Conservation (phyloP, 495 filamentous ascomycete species). For the Penicillium desertorum region DNA sequence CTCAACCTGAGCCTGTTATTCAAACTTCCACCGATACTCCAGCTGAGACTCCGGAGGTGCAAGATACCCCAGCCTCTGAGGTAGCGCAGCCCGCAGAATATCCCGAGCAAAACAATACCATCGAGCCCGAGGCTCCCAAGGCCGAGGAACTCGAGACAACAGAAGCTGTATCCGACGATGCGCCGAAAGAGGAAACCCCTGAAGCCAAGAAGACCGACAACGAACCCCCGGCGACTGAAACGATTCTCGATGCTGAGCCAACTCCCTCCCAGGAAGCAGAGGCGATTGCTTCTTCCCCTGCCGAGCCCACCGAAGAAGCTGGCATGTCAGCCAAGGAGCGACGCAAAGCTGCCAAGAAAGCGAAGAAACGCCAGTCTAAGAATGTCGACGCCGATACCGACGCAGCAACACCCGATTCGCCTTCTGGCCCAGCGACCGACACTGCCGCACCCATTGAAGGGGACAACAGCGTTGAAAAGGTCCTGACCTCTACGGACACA, state of each 20-base stretch:
- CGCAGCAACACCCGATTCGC: slow-evolving; percentile 5
- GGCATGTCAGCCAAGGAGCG: slow-evolving; percentile 41
- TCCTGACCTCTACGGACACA: slow-evolving; percentile 21
- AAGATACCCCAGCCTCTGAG: background rate
- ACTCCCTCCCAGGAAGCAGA: slow-evolving; percentile 13
- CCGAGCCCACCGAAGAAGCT: slow-evolving; percentile 28
- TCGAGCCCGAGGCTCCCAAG: slow-evolving; percentile 8
- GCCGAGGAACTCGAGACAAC: slow-evolving; percentile 11
- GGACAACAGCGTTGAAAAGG: slow-evolving; percentile 10
- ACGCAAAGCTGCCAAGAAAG: slow-evolving; percentile 49
- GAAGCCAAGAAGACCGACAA: slow-evolving; percentile 7
- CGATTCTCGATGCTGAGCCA: slow-evolving; percentile 14
- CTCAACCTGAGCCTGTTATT: background rate
- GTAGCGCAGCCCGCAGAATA: background rate
- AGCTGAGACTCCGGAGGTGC: background rate
- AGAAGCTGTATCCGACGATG: slow-evolving; percentile 2
- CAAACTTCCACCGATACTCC: background rate
- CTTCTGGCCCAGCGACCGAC: slow-evolving; percentile 6
- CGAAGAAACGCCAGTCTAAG: slow-evolving; percentile 46
- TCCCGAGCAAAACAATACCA: background rate
- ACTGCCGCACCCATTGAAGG: slow-evolving; percentile 16
- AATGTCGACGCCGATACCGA: slow-evolving; percentile 24
- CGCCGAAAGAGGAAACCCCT: slow-evolving; percentile 11
- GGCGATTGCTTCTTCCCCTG: slow-evolving; percentile 13
- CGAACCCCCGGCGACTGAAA: slow-evolving; percentile 9